phyloP scores from a whole-genome alignment of 306 rosid species.

The Pueraria montana region DNA sequence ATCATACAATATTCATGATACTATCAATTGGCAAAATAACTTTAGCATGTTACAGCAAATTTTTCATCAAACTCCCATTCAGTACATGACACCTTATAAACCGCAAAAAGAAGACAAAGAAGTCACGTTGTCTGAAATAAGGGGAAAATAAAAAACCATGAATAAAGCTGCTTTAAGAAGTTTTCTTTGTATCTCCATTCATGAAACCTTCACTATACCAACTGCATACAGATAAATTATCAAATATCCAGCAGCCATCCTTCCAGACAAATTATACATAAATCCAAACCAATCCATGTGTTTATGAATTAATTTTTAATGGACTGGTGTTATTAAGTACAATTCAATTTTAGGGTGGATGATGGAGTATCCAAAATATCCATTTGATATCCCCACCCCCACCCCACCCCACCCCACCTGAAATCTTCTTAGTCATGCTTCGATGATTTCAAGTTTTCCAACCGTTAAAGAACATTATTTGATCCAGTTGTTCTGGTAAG shows the following conservation, averaged over 20 bases:
- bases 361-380: not conserved
- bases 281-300: not conserved
- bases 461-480: not conserved
- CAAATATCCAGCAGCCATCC: not conserved
- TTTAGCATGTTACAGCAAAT: not conserved
- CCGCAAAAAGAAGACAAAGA: not conserved
- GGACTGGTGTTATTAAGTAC: not conserved
- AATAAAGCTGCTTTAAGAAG: conserved; percentile 11
- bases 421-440: not conserved
- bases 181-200: not conserved
- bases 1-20: conserved; percentile 24
- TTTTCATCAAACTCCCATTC: conserved; percentile 19
- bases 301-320: not conserved
- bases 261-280: conserved; percentile 6
- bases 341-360: not conserved
- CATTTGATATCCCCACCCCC: not conserved
- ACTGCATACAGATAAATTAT: conserved; percentile 12
- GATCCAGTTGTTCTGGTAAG: not conserved
- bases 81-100: not conserved
- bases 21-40: conserved; percentile 8
- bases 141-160: not conserved
- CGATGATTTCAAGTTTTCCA: not conserved
- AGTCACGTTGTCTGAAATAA: not conserved
- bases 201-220: conserved; percentile 20
- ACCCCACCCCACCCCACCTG: not conserved